A percentile compares a stretch with the other conserved stretches of the same genome.
phyloP scores from a whole-genome alignment of 2,329 filamentous ascomycete species.

The Pseudogymnoascus sp. region DNA sequence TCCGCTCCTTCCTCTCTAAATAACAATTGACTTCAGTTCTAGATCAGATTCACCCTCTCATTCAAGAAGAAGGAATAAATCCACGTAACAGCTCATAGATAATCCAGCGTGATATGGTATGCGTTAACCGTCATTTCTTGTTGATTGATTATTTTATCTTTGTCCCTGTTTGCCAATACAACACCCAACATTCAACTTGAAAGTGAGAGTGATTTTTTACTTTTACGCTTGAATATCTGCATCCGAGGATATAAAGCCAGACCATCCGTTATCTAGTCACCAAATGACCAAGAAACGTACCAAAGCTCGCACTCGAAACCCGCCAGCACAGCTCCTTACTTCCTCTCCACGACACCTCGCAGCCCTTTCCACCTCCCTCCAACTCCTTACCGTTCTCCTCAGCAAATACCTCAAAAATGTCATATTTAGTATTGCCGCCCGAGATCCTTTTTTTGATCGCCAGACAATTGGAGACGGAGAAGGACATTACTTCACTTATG shows the following conservation, averaged over 20 bases:
- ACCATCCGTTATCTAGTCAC: neutral
- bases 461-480: neutral
- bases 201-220: neutral
- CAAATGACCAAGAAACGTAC: conserved; percentile 57
- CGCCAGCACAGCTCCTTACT: conserved; percentile 43
- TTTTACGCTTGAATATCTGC: neutral
- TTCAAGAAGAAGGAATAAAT: neutral
- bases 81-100: neutral
- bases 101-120: neutral
- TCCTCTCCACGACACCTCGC: conserved; percentile 29
- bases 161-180: neutral
- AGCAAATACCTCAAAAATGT: neutral
- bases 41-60: too few species aligned
- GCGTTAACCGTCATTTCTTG: neutral
- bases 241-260: neutral
- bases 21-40: too few species aligned
- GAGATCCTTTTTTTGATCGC: neutral
- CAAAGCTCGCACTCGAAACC: conserved; percentile 49
- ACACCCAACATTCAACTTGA: neutral
- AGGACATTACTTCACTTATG: neutral
- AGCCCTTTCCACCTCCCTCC: too few species aligned
- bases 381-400: too few species aligned
- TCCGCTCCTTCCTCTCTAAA: too few species aligned
- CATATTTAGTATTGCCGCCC: neutral
- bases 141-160: neutral